Conservation (phyloP, 2,329 filamentous ascomycete species). For the Sarocladiaceae sp. region DNA sequence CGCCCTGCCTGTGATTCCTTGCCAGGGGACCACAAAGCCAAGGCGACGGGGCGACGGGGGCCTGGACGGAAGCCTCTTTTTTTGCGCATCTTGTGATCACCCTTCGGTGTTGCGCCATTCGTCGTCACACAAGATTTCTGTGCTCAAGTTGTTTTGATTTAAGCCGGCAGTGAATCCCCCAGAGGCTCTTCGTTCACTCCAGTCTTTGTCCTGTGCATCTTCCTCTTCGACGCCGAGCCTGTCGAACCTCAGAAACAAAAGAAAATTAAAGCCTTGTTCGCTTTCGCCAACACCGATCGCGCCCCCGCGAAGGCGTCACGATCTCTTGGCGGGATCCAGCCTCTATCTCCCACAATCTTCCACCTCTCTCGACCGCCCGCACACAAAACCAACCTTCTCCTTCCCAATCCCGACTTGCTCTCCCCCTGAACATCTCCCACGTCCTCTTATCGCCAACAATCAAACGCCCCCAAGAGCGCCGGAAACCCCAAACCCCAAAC, state of each 20-base stretch:
- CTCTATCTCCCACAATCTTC: conserved; percentile 2
- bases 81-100: conserved; percentile 9
- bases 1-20: no score
- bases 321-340: conserved; percentile 9
- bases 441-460: background rate
- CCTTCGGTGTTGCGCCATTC: background rate
- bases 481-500: background rate
- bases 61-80: background rate
- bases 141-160: no score
- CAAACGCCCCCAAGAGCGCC: background rate
- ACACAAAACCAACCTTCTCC: conserved; percentile 1
- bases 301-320: conserved; percentile 5
- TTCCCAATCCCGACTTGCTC: no score
- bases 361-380: background rate
- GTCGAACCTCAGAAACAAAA: no score
- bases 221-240: background rate
- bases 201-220: background rate
- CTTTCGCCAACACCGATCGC: no score
- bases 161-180: no score
- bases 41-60: background rate
- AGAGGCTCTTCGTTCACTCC: background rate
- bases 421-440: no score
- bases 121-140: no score
- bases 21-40: background rate
- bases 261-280: no score